Evolutionary conservation across 2,329 filamentous ascomycete species (phyloP).

Genomic region (Coccinonectria pachysandricola): DNA sequence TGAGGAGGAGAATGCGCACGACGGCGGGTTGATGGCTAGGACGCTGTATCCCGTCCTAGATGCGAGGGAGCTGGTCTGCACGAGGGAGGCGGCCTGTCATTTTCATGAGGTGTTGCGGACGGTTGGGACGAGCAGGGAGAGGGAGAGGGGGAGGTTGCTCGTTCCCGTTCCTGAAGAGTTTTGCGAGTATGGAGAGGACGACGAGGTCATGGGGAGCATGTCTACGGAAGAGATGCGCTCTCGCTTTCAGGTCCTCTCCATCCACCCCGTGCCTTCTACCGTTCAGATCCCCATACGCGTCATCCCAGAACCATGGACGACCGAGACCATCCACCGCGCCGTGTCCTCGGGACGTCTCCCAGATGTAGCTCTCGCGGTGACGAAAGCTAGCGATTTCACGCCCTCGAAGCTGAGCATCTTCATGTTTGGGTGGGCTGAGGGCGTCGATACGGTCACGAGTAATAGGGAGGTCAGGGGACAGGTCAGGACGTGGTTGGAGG

Average conservation of each 20-base stretch:
- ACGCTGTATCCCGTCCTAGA: slow-evolving; percentile 26
- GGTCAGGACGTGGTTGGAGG: slow-evolving; percentile 25
- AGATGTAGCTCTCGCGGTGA: slow-evolving; percentile 24
- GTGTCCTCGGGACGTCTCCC: slow-evolving; percentile 21
- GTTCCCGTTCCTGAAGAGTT: too few species aligned
- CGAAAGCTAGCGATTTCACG: slow-evolving; percentile 21
- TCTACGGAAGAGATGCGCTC: slow-evolving; percentile 9
- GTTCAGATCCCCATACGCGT: slow-evolving; percentile 27
- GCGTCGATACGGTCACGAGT: slow-evolving; percentile 27
- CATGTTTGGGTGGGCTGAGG: slow-evolving; percentile 29
- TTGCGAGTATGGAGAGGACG: too few species aligned
- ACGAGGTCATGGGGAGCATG: slow-evolving; percentile 4
- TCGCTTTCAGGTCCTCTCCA: slow-evolving; percentile 24
- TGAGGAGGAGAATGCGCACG: slow-evolving; percentile 21
- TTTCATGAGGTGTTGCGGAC: slow-evolving; percentile 27
- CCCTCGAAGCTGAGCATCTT: slow-evolving; percentile 29
- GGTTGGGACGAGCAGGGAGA: slow-evolving; percentile 28
- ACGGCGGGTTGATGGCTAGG: slow-evolving; percentile 23
- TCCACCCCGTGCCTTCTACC: slow-evolving; percentile 20
- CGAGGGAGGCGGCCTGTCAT: slow-evolving; percentile 27
- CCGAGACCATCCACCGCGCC: slow-evolving; percentile 13
- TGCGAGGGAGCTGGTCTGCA: slow-evolving; percentile 26
- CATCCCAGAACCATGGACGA: slow-evolving; percentile 19
- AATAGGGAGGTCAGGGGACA: slow-evolving; percentile 31
- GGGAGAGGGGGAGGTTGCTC: slow-evolving; percentile 24